Percentiles rank a stretch among this genome's conserved stretches.
These are phyloP conservation scores for Stramenopiles sp. DNA, from an alignment of 352 stramenopile genomes.

Conservation along the genomic window DNA sequence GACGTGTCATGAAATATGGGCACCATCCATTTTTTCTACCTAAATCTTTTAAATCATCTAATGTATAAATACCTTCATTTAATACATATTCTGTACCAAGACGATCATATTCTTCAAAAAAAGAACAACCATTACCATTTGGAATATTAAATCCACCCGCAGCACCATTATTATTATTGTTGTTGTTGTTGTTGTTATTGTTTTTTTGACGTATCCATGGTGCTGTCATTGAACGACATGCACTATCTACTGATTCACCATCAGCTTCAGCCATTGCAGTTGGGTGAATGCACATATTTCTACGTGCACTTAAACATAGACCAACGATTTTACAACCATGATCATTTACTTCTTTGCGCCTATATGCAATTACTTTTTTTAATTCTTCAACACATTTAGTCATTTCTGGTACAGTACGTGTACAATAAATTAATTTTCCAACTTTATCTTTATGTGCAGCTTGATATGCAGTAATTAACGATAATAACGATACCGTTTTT, in stretches of 20 bases:
- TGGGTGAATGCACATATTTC: conserved; percentile 96
- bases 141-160: neutral
- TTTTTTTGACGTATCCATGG: conserved; percentile 71
- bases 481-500: conserved; percentile 91
- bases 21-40: conserved; percentile 75
- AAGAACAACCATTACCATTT: conserved; percentile 49
- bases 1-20: conserved; percentile 93
- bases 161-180: conserved; percentile 1
- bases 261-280: conserved; percentile 81
- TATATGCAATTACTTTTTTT: conserved; percentile 67
- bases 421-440: conserved; percentile 98
- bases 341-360: conserved; percentile 26
- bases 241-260: conserved; percentile 82
- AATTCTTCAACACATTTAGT: conserved; percentile 92
- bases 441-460: conserved; percentile 65
- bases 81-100: conserved; percentile 65
- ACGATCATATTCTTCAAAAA: conserved; percentile 66
- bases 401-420: conserved; percentile 97
- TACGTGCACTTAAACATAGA: conserved; percentile 45
- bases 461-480: conserved; percentile 84
- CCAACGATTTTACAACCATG: conserved; percentile 34
- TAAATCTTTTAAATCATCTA: conserved; percentile 84
- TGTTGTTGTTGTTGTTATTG: conserved; percentile 13
- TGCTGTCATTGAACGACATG: conserved; percentile 88
- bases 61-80: conserved; percentile 72